Conservation (phyloP, 768 basidiomycete species). For the Termitomyces sp. region DNA sequence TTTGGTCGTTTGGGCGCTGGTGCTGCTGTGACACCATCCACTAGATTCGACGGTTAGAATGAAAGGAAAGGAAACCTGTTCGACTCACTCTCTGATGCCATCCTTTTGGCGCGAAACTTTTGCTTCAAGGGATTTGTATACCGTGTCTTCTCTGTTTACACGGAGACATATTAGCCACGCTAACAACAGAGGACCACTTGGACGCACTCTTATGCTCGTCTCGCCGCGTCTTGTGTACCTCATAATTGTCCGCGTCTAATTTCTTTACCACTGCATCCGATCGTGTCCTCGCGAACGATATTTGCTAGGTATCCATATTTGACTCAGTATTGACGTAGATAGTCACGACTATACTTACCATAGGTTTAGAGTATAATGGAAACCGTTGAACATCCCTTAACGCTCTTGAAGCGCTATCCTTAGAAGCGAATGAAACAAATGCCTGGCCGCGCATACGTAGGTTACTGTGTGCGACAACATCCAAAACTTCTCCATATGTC, state of each 20-base stretch:
- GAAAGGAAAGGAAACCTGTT: conserved; percentile 1
- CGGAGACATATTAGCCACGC: conserved; percentile 1
- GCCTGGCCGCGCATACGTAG: conserved; percentile 98
- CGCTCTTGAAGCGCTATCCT: conserved; percentile 81
- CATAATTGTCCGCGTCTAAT: conserved; percentile 59
- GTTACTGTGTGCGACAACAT: conserved; percentile 94
- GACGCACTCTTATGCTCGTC: conserved; percentile 79
- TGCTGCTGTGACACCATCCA: conserved; percentile 61
- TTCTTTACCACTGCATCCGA: conserved; percentile 88
- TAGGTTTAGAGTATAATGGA: conserved; percentile 93
- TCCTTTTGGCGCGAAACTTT: conserved; percentile 76
- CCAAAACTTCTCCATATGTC: conserved; percentile 86
- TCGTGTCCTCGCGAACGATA: conserved; percentile 84
- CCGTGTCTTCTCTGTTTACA: conserved; percentile 59
- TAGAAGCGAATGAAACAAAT: conserved; percentile 85
- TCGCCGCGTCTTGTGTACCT: conserved; percentile 69
- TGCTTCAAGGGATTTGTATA: conserved; percentile 87
- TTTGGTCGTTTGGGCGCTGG: conserved; percentile 73
- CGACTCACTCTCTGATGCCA: conserved; percentile 70
- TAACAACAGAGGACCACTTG: conserved; percentile 1
- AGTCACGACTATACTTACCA: conserved; percentile 51
- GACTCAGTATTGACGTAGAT: conserved; percentile 2
- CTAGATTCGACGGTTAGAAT: conserved; percentile 27
- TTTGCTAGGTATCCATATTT: conserved; percentile 56
- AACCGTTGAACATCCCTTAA: conserved; percentile 92